phyloP scores from a whole-genome alignment of 192 early-diverging fungal genomes.

The Coemansia sp. region DNA sequence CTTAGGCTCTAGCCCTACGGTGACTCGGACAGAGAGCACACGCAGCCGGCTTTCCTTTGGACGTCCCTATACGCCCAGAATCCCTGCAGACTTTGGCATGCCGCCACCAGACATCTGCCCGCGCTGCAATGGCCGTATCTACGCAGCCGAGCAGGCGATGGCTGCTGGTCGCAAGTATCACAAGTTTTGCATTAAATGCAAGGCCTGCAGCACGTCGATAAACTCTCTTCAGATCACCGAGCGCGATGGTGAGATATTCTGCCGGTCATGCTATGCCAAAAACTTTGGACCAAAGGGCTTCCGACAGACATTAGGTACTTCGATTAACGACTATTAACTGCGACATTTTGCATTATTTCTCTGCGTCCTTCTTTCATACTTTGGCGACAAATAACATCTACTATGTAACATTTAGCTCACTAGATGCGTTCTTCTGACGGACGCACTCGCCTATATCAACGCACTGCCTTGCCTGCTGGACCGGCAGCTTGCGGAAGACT shows the following conservation, averaged over 20 bases:
- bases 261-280: slow-evolving; percentile 50
- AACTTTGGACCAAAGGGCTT: slow-evolving; percentile 53
- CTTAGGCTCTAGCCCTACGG: slow-evolving; percentile 1
- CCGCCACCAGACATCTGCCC: slow-evolving; percentile 48
- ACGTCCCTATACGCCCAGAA: slow-evolving; percentile 30
- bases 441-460: neutral
- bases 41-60: slow-evolving; percentile 37
- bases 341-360: neutral
- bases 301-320: slow-evolving; percentile 27
- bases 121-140: slow-evolving; percentile 45
- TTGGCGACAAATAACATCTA: neutral
- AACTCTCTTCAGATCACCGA: slow-evolving; percentile 49
- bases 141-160: slow-evolving; percentile 45
- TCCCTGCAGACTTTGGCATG: slow-evolving; percentile 11
- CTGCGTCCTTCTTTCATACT: slow-evolving; percentile 1
- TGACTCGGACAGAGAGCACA: slow-evolving; percentile 23
- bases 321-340: slow-evolving; percentile 32
- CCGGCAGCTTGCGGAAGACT: slow-evolving; percentile 26
- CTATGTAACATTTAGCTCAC: too few relatives aligned
- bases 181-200: slow-evolving; percentile 49
- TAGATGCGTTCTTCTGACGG: neutral
- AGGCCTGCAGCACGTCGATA: slow-evolving; percentile 32
- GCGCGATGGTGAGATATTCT: slow-evolving; percentile 51
- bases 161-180: slow-evolving; percentile 56
- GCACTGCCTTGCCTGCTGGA: neutral